A percentile compares a stretch with the other conserved stretches of the same genome.
Conservation (phyloP, 768 basidiomycete species). For the Rhodotorula toruloides region DNA sequence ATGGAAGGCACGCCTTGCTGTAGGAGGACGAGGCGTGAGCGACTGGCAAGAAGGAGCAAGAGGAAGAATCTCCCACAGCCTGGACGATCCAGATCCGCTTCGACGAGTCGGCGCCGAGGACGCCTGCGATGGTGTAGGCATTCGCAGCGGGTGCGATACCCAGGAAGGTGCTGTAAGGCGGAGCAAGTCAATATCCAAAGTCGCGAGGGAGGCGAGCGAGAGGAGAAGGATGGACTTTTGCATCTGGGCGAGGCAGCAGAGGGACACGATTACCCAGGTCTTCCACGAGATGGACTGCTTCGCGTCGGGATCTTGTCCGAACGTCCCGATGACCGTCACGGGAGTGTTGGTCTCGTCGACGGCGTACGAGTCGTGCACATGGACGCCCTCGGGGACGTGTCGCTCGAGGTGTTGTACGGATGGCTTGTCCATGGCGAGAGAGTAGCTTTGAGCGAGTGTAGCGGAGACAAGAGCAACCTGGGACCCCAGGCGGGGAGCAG, state of each 20-base stretch:
- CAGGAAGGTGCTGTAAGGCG: not conserved
- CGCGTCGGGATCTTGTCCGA: conserved; percentile 10
- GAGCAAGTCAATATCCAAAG: too few relatives aligned
- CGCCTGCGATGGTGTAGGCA: not conserved
- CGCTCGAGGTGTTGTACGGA: too few relatives aligned
- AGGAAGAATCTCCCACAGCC: not conserved
- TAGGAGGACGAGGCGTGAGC: not conserved
- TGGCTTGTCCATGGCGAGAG: too few relatives aligned
- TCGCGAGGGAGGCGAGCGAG: not conserved
- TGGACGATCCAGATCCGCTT: conserved; percentile 23
- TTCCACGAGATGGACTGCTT: not conserved
- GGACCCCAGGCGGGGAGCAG: too few relatives aligned
- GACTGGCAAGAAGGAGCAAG: not conserved
- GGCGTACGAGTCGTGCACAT: conserved; percentile 15
- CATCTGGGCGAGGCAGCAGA: not conserved
- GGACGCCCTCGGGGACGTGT: too few relatives aligned
- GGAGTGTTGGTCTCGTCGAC: conserved; percentile 1
- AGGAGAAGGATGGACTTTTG: not conserved
- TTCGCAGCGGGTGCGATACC: conserved; percentile 5
- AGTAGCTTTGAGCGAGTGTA: too few relatives aligned
- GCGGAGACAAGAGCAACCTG: too few relatives aligned
- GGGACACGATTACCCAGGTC: not conserved
- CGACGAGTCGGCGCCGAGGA: not conserved
- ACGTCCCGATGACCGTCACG: conserved; percentile 13
- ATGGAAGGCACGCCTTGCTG: conserved; percentile 8